phyloP scores from a whole-genome alignment of 805 yeast species.

The Ogataea pilisensis region DNA sequence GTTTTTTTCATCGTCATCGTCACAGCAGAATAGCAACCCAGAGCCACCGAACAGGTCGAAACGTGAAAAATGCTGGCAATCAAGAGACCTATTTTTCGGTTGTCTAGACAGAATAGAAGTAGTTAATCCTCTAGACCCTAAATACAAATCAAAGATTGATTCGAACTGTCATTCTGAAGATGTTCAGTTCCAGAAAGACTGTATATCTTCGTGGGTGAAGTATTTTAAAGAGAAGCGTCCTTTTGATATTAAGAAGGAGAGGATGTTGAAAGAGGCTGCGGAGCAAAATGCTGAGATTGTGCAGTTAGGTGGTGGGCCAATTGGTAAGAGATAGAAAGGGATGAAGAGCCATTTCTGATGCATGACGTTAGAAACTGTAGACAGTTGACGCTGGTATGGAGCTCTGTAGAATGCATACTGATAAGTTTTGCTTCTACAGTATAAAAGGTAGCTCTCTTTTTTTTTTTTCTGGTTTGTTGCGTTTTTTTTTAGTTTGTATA shows the following conservation, averaged over 20 bases:
- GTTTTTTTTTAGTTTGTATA: too few species aligned
- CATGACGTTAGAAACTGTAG: too few species aligned
- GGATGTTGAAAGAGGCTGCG: constrained; percentile 66
- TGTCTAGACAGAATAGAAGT: constrained; percentile 71
- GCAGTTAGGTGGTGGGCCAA: constrained; percentile 26
- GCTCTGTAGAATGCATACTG: too few species aligned
- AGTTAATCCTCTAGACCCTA: constrained; percentile 63
- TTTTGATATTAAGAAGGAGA: constrained; percentile 65
- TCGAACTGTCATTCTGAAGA: constrained; percentile 55
- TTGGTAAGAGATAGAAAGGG: too few species aligned
- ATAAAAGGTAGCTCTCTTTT: too few species aligned
- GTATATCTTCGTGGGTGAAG: constrained; percentile 83
- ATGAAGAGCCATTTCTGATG: too few species aligned
- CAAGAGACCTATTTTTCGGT: constrained; percentile 71
- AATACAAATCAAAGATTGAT: constrained; percentile 42
- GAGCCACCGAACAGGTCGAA: constrained; percentile 54
- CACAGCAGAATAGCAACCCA: constrained; percentile 18
- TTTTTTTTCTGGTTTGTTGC: too few species aligned
- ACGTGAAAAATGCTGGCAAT: constrained; percentile 83
- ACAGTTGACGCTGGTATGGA: too few species aligned
- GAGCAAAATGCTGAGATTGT: constrained; percentile 52
- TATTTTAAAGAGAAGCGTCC: constrained; percentile 89
- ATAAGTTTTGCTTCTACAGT: too few species aligned
- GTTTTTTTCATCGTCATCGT: constrained; percentile 36
- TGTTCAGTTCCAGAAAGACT: constrained; percentile 60